Base-by-base conservation (phyloP, 257 asterid species). In the Euphrasia confusa region DNA sequence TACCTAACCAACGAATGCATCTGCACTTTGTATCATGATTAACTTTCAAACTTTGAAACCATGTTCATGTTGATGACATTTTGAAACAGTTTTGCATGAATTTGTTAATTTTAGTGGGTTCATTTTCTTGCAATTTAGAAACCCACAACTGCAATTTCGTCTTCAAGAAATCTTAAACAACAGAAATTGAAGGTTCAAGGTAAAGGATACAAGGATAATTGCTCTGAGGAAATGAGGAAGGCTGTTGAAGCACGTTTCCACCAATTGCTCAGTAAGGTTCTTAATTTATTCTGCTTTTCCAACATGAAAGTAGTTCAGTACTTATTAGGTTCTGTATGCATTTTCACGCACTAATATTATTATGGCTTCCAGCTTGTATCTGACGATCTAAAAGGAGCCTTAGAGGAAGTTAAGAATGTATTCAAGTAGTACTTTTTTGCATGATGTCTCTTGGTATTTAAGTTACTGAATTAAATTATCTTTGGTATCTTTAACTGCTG, bases 121-220 rank as follows among this genome's bases (percentile, higher is more conserved):
- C 42, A 32, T 45, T 45, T n/a, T 40, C n/a, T 15, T 42, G 50
- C 50, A 56, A 47, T 66, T 58, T 56, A 83, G 69, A 87, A 84
- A 70, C 55, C 80, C 55, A 50, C 88, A 47, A 61, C 71, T 60
- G 6, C 91, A 61, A 52, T 72, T 66, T 63, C 81, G 28, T 86
- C 90, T 72, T 84, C 86, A 48, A 88, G 85, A 75, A 88, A 89
- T 74, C 78, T 78, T 60, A 70, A 63, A 21, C 93, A 82, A 49
- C 87, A 84, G 79, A 89, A 80, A 78, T 56, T 76, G 80, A 89
- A 89, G 86, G 91, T 69, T 77, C 93, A 83, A 78, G 99, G 99
- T 53, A 93, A 93, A 83, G 92, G 96, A 73, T 93, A 93, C 81
- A 93, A 87, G 76, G 99, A 93, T 73, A 89, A 79, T 75, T 93